Evolutionary conservation across 2,329 filamentous ascomycete species (phyloP).

Genomic region (Zopfia rhizophila): DNA sequence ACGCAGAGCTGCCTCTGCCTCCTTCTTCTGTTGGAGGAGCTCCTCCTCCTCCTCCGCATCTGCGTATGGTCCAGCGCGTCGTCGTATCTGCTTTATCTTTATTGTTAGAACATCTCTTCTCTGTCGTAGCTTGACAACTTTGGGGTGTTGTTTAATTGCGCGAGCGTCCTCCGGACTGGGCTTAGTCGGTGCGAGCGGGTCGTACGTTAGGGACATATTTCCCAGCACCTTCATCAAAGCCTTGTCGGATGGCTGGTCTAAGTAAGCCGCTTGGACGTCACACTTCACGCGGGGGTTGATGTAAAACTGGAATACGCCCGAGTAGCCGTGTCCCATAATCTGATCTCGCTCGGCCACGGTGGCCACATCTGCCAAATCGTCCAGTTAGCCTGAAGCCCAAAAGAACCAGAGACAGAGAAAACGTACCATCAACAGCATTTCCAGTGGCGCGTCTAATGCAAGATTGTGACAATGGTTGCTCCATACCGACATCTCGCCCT

Average conservation of each 20-base stretch:
- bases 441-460: no score
- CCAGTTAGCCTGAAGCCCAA: no score
- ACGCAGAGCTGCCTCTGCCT: no score
- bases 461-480: no score
- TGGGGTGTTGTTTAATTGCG: no score
- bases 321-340: no score
- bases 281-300: background rate
- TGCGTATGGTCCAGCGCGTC: background rate
- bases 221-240: slow-evolving; percentile 4
- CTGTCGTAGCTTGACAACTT: slow-evolving; percentile 1
- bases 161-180: slow-evolving; percentile 1
- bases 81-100: background rate
- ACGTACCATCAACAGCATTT: no score
- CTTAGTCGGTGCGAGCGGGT: slow-evolving; percentile 8
- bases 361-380: slow-evolving; percentile 1
- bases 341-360: background rate
- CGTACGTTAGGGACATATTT: slow-evolving; percentile 4
- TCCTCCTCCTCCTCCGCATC: background rate
- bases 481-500: no score
- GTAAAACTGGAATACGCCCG: slow-evolving; percentile 1
- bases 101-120: background rate
- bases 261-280: background rate
- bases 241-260: slow-evolving; percentile 3
- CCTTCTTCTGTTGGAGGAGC: slow-evolving; percentile 1
- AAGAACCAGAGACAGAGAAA: no score